phyloP scores from a whole-genome alignment of 2,329 filamentous ascomycete species.

The Penicillium aurantiogriseum region DNA sequence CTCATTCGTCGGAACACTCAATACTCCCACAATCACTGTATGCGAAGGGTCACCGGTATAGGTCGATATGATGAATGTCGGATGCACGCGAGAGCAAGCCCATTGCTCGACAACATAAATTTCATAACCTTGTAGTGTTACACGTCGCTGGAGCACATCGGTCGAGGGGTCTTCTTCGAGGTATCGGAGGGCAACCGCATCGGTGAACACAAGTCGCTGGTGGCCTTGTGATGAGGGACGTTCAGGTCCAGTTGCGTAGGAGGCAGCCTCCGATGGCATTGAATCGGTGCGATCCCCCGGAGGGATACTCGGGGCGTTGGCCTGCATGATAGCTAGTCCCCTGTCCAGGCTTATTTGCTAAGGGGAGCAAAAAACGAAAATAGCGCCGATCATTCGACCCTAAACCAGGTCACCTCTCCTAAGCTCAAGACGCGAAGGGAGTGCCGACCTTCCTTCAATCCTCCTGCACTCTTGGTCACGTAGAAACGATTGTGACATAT shows the following conservation, averaged over 20 bases:
- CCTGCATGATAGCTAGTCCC: slow-evolving; percentile 21
- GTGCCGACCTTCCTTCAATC: slow-evolving; percentile 29
- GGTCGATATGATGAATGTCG: slow-evolving; percentile 87
- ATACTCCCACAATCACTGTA: slow-evolving; percentile 72
- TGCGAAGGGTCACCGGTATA: slow-evolving; percentile 86
- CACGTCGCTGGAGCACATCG: slow-evolving; percentile 68
- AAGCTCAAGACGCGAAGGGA: slow-evolving; percentile 23
- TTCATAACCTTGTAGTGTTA: slow-evolving; percentile 77
- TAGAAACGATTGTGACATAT: slow-evolving; percentile 29
- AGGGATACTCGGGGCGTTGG: slow-evolving; percentile 23
- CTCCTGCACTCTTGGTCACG: slow-evolving; percentile 24
- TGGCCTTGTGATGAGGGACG: slow-evolving; percentile 37
- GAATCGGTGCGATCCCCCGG: slow-evolving; percentile 29
- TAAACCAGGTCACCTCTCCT: slow-evolving; percentile 14
- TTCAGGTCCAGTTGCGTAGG: slow-evolving; percentile 17
- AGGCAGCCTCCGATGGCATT: slow-evolving; percentile 12
- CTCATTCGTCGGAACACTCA: slow-evolving; percentile 80
- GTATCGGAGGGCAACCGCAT: slow-evolving; percentile 67
- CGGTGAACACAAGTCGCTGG: slow-evolving; percentile 63
- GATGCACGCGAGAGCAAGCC: slow-evolving; percentile 87
- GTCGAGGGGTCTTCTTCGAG: slow-evolving; percentile 82
- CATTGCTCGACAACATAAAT: slow-evolving; percentile 95
- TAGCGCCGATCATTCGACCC: slow-evolving; percentile 9
- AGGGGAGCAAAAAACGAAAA: not conserved
- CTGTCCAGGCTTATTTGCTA: not conserved